Base-by-base conservation (phyloP, 208 protist genomes). In the Crithidia mellificae region DNA sequence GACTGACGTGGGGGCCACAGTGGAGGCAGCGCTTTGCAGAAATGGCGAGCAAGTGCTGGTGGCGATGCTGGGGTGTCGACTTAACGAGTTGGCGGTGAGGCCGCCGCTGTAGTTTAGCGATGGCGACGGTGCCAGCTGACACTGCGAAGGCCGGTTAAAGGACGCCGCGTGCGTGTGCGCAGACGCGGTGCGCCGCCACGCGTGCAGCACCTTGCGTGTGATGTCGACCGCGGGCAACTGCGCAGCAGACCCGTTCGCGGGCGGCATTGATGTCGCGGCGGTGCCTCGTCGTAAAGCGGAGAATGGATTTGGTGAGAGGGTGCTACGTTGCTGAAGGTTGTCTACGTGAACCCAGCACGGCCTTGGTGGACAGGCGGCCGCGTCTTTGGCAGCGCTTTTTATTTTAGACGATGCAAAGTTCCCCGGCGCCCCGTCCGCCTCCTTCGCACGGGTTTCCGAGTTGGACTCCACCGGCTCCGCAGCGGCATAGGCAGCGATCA, bases 401-500 rank as follows among this genome's bases (percentile, higher is more conserved):
- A 5, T 11, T 11, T 38, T 38, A n/a, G n/a, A n/a, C n/a, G n/a
- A n/a, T n/a, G n/a, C n/a, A n/a, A n/a, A n/a, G n/a, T n/a, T n/a
- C n/a, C n/a, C n/a, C n/a, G n/a, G n/a, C n/a, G n/a, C n/a, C n/a
- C n/a, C n/a, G n/a, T n/a, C n/a, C n/a, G n/a, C n/a, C n/a, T n/a
- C n/a, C n/a, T n/a, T n/a, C n/a, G n/a, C n/a, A n/a, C n/a, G n/a
- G n/a, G n/a, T n/a, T n/a, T n/a, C n/a, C n/a, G n/a, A n/a, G n/a
- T n/a, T n/a, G n/a, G n/a, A n/a, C n/a, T n/a, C n/a, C n/a, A n/a
- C n/a, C n/a, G n/a, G n/a, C n/a, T n/a, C n/a, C n/a, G 55, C 17
- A 41, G 46, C 61, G 11, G 50, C 63, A 73, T 83, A 88, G 15
- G 75, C 66, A 12, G 30, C 14, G 58, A 86, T 79, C 14, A 92